Percentiles rank a stretch among this genome's conserved stretches.
Conservation (phyloP, 2,329 filamentous ascomycete genomes). For the Moelleriella libera region DNA sequence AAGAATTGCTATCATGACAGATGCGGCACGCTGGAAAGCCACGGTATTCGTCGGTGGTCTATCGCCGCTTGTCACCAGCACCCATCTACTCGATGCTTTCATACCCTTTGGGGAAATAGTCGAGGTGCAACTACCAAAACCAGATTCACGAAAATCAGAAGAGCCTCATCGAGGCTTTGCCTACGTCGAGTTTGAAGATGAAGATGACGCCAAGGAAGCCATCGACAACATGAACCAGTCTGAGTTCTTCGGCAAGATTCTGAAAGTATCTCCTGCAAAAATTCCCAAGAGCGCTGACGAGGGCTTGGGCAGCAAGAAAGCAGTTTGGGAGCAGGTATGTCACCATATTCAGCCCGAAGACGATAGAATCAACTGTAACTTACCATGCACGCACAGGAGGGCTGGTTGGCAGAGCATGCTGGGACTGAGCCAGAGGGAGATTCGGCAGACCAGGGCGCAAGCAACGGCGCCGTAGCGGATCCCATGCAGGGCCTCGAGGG, state of each 20-base stretch:
- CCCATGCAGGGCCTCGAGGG: constrained; percentile 94
- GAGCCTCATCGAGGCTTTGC: constrained; percentile 85
- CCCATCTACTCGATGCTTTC: constrained; percentile 78
- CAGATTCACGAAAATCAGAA: constrained; percentile 63
- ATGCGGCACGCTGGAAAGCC: constrained; percentile 70
- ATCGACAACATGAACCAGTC: constrained; percentile 99
- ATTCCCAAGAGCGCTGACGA: constrained; percentile 79
- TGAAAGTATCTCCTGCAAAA: constrained; percentile 88
- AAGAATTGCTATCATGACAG: constrained; percentile 48
- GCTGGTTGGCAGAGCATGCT: constrained; percentile 80
- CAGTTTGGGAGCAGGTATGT: constrained; percentile 90
- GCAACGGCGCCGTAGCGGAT: constrained; percentile 49
- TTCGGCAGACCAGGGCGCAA: constrained; percentile 7
- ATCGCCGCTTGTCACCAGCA: constrained; percentile 59
- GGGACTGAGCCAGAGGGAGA: constrained; percentile 57
- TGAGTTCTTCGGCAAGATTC: constrained; percentile 80
- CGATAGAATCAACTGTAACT: background rate
- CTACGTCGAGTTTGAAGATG: constrained; percentile 86
- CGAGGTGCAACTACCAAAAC: constrained; percentile 80
- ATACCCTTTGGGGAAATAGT: constrained; percentile 93
- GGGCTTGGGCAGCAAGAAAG: constrained; percentile 82
- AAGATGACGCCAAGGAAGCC: constrained; percentile 77
- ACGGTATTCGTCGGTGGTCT: constrained; percentile 90
- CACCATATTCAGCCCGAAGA: background rate
- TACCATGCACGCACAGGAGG: constrained; percentile 49